Base-by-base conservation (phyloP, 2,329 filamentous ascomycete species). In the Fusarium odoratissimum region DNA sequence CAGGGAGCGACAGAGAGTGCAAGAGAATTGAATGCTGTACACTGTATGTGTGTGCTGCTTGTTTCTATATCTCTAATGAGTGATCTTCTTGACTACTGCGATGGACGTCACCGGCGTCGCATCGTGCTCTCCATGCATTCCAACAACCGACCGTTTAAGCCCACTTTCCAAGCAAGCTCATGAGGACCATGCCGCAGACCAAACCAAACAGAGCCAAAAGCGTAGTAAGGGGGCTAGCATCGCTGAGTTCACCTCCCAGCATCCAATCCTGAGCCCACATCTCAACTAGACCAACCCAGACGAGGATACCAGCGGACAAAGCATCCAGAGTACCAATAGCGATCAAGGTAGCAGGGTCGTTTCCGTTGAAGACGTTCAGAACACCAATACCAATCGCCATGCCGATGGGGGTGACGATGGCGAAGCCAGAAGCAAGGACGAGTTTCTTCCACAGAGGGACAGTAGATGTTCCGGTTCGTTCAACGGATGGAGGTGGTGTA, bases 301-400 rank as follows among this genome's bases (percentile, higher is more conserved):
- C 82, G 28, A 95, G 84, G 46, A 95, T 93, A 35, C 93, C 93
- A 0, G 93, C 92, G 0, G 90, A 93, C 12, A 95, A 78, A 3
- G 92, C 91, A 79, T 95, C 91, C 1, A 95, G 83, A 0, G 92
- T 93, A 1, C 92, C 93, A 25, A 95, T 89, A 2, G 91, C 90
- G 48, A 95, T 82, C 42, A 94, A 84, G 0, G 92, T 95, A 6
- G 85, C 83, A 4, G 86, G 87, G 71, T 93, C 88, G 73, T 93
- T 94, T 8, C 92, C 92, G 76, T 95, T 95, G 82, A 94, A 95
- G 8, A 84, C 79, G 40, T 91, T 82, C 19, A 95, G 80, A 5
- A 93, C 91, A 3, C 91, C 91, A 28, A 94, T 90, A 1, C 93
- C 93, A 57, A 95, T 94, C 1, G 90, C 92, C 92, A 95, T 95